Percentiles rank a stretch among this genome's conserved stretches.
Conservation (phyloP, 371 early-diverging fungal species). For the Rhizopus delemar region DNA sequence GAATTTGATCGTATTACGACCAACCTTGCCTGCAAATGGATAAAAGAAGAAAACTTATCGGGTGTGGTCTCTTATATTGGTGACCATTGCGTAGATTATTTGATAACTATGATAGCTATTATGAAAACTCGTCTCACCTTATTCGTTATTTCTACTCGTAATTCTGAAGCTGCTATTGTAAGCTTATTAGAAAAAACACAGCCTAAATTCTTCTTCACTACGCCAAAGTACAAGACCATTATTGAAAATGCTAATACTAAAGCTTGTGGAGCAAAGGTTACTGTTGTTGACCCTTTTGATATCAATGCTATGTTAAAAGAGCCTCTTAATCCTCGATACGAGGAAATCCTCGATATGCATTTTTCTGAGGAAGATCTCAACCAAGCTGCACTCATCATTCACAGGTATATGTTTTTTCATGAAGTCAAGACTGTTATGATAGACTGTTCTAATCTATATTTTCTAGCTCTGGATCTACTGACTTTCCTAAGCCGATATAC, state of each 20-base stretch:
- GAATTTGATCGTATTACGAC: conserved; percentile 29
- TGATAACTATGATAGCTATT: conserved; percentile 26
- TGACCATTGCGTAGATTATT: conserved; percentile 27
- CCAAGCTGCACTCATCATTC: conserved; percentile 21
- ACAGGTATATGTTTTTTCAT: conserved; percentile 5
- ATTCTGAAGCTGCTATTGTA: conserved; percentile 32
- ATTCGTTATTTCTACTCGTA: conserved; percentile 33
- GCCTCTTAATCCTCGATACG: conserved; percentile 1
- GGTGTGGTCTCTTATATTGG: conserved; percentile 20
- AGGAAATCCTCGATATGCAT: not conserved
- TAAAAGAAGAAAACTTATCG: not conserved
- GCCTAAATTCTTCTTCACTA: conserved; percentile 15
- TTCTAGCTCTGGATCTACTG: conserved; percentile 26
- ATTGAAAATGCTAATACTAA: conserved; percentile 9
- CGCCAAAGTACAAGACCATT: conserved; percentile 21
- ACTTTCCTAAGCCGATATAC: conserved; percentile 29
- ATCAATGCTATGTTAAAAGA: conserved; percentile 9
- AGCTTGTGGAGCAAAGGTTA: not conserved
- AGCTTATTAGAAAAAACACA: conserved; percentile 30
- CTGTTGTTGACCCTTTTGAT: conserved; percentile 10
- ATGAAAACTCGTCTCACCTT: conserved; percentile 25
- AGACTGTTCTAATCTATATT: not conserved
- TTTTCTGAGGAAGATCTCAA: conserved; percentile 16
- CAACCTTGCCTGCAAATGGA: conserved; percentile 35
- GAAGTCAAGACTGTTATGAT: not conserved